Evolutionary conservation across 2,329 filamentous ascomycete species (phyloP).

Genomic region (Lachnum nothofagi): DNA sequence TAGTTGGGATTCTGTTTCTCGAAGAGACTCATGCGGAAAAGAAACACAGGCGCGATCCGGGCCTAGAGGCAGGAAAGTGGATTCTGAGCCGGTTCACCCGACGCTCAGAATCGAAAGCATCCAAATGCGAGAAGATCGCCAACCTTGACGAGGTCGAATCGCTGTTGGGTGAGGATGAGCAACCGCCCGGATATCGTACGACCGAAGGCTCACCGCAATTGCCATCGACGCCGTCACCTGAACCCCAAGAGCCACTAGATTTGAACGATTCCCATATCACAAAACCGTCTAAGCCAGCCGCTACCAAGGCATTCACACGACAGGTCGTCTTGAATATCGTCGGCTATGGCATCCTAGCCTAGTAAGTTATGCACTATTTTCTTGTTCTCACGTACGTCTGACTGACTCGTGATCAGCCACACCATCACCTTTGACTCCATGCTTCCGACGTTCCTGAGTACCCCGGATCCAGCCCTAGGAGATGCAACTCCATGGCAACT

Average conservation of each 20-base stretch:
- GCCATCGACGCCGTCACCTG: slow-evolving; percentile 32
- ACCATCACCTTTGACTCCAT: slow-evolving; percentile 96
- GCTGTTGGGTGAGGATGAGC: slow-evolving; percentile 57
- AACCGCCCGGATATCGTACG: slow-evolving; percentile 64
- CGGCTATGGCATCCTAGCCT: slow-evolving; percentile 87
- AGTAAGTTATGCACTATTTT: slow-evolving; percentile 57
- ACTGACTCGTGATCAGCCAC: slow-evolving; percentile 56
- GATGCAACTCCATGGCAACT: slow-evolving; percentile 50
- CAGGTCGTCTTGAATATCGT: slow-evolving; percentile 84
- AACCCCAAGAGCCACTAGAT: slow-evolving; percentile 38
- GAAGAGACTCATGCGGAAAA: slow-evolving; percentile 89
- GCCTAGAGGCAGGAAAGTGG: slow-evolving; percentile 70
- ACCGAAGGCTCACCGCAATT: slow-evolving; percentile 51
- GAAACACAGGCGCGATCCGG: slow-evolving; percentile 70
- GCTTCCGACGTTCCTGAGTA: slow-evolving; percentile 75
- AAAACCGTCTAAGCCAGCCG: slow-evolving; percentile 34
- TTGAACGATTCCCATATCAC: slow-evolving; percentile 24
- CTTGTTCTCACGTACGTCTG: slow-evolving; percentile 3
- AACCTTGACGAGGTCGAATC: slow-evolving; percentile 44
- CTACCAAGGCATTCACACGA: slow-evolving; percentile 67
- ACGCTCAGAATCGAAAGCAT: slow-evolving; percentile 30
- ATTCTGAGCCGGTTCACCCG: slow-evolving; percentile 44
- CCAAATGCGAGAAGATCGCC: slow-evolving; percentile 35
- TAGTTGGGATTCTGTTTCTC: slow-evolving; percentile 77
- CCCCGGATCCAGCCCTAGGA: slow-evolving; percentile 28